phyloP scores from a whole-genome alignment of 2,329 filamentous ascomycete species.

The Xylariaceae sp. region DNA sequence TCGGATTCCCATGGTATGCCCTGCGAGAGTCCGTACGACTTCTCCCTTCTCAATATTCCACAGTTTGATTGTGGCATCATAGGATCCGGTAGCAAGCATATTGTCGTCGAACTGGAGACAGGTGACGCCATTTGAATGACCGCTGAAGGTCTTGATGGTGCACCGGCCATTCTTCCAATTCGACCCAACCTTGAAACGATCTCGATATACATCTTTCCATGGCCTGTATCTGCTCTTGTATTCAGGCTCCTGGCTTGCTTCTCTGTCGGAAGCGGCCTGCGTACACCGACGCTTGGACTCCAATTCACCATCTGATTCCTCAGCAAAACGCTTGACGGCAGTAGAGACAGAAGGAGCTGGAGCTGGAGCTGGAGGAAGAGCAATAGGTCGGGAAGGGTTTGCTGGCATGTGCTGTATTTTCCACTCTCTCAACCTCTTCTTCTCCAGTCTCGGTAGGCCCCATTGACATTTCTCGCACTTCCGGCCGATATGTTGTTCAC shows the following conservation, averaged over 20 bases:
- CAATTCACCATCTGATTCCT: conserved; percentile 24
- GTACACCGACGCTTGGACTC: conserved; percentile 37
- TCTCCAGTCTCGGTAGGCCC: conserved; percentile 85
- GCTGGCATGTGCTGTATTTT: conserved; percentile 73
- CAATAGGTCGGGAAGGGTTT: conserved; percentile 41
- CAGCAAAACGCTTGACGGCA: conserved; percentile 35
- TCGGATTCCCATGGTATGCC: conserved; percentile 80
- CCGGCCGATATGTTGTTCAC: conserved; percentile 80
- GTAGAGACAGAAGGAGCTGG: conserved; percentile 12
- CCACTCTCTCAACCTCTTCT: conserved; percentile 82
- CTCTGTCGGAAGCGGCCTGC: conserved; percentile 20
- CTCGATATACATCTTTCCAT: conserved; percentile 97
- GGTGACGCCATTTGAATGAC: conserved; percentile 82
- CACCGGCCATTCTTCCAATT: conserved; percentile 98
- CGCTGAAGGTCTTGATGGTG: conserved; percentile 78
- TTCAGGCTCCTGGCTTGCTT: conserved; percentile 24
- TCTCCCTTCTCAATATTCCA: conserved; percentile 91
- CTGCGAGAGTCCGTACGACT: conserved; percentile 78
- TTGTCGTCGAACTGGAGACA: conserved; percentile 74
- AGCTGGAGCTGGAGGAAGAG: conserved; percentile 14
- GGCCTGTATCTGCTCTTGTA: conserved; percentile 58
- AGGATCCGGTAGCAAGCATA: conserved; percentile 89
- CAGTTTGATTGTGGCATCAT: conserved; percentile 91
- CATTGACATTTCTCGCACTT: conserved; percentile 92
- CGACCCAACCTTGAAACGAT: conserved; percentile 90